Percentiles rank a stretch among this genome's conserved stretches.
These are phyloP conservation scores for Straminergon stramineum DNA, from an alignment of 225 moss, liverwort and hornwort species.

Conservation along the genomic window DNA sequence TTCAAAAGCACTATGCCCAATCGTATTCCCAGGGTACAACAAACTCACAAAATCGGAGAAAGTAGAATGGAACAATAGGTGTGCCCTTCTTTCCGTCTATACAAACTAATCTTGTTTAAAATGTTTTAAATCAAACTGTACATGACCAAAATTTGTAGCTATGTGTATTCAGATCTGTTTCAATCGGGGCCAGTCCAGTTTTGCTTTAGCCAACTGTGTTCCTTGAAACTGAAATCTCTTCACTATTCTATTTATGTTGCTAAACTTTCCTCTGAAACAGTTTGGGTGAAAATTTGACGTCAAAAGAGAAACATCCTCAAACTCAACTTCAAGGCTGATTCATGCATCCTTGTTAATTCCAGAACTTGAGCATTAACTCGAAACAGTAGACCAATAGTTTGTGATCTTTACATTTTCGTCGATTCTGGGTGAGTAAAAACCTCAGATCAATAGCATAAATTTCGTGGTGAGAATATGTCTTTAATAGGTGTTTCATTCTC, in stretches of 20 bases:
- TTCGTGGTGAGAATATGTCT: background rate
- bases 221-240: background rate
- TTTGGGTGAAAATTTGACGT: background rate
- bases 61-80: slow-evolving; percentile 97
- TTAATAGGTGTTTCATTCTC: background rate
- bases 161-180: background rate
- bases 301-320: background rate
- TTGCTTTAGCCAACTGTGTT: background rate
- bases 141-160: background rate
- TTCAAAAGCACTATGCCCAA: slow-evolving; percentile 44
- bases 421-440: background rate
- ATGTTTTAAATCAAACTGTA: background rate
- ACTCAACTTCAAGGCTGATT: background rate
- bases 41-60: slow-evolving; percentile 44
- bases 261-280: background rate
- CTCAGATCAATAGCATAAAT: background rate
- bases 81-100: background rate
- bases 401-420: background rate
- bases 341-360: background rate
- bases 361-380: background rate
- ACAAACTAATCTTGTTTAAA: background rate
- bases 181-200: background rate
- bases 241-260: background rate
- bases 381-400: background rate
- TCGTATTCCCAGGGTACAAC: slow-evolving; percentile 34